Percentiles rank a stretch among this genome's conserved stretches.
phyloP scores from a whole-genome alignment of 805 yeast species.

The Myxozyma vanderwaltii region DNA sequence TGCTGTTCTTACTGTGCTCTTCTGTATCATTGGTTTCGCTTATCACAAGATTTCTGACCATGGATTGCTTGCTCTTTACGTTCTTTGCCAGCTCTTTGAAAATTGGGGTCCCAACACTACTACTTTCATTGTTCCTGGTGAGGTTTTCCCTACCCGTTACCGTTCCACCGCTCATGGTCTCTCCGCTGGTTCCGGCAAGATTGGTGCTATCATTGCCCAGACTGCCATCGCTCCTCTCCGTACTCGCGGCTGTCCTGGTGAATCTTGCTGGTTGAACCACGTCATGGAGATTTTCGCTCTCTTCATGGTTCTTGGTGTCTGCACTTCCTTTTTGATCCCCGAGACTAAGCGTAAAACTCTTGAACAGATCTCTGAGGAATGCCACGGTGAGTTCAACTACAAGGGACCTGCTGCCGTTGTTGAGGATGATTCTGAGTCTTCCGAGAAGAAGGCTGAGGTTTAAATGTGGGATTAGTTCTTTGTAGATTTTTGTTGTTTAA shows the following conservation, averaged over 20 bases:
- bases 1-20: slow-evolving; percentile 64
- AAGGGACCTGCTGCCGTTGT: background rate
- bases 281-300: slow-evolving; percentile 93
- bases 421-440: slow-evolving; percentile 9
- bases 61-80: slow-evolving; percentile 75
- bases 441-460: slow-evolving; percentile 18
- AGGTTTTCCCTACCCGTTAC: slow-evolving; percentile 89
- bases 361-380: slow-evolving; percentile 77
- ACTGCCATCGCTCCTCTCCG: slow-evolving; percentile 61
- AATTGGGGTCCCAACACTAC: slow-evolving; percentile 94
- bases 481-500: background rate
- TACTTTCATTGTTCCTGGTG: slow-evolving; percentile 89
- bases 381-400: slow-evolving; percentile 64
- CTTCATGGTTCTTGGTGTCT: slow-evolving; percentile 82
- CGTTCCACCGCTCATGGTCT: slow-evolving; percentile 95
- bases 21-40: slow-evolving; percentile 82
- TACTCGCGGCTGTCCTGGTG: slow-evolving; percentile 70
- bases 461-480: background rate
- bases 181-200: slow-evolving; percentile 88
- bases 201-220: slow-evolving; percentile 85
- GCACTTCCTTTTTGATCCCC: slow-evolving; percentile 68
- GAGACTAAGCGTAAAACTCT: slow-evolving; percentile 91
- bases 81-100: slow-evolving; percentile 81
- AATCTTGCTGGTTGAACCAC: slow-evolving; percentile 82
- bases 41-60: slow-evolving; percentile 67